Percentiles rank a stretch among this genome's conserved stretches.
Conservation (phyloP, 306 rosid genomes). For the Corylus americana region DNA sequence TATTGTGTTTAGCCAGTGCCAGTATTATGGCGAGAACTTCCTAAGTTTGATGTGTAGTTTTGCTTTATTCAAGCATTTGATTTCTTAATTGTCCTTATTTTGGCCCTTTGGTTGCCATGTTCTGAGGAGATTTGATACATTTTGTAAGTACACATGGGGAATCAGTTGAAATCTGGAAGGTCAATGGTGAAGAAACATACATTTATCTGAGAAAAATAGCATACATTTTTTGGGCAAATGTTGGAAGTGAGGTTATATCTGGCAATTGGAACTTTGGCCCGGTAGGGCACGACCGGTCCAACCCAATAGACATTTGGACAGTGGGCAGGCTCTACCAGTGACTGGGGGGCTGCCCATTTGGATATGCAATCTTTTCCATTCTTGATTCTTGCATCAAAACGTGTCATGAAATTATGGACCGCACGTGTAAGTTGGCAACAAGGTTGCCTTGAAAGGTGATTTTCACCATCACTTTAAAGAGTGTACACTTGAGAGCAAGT, state of each 20-base stretch:
- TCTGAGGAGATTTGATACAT: not conserved
- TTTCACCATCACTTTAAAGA: too few species aligned
- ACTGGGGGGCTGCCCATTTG: too few species aligned
- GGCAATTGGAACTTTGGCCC: not conserved
- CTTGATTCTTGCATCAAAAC: not conserved
- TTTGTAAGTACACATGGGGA: not conserved
- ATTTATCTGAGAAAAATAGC: too few species aligned
- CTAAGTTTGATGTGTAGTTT: not conserved
- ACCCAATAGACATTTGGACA: too few species aligned
- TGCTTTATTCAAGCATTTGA: slow-evolving; percentile 27
- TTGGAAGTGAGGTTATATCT: too few species aligned
- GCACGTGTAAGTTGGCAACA: not conserved
- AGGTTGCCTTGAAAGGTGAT: not conserved
- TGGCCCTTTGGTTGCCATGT: not conserved
- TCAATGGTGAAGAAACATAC: too few species aligned
- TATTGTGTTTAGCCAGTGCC: slow-evolving; percentile 18
- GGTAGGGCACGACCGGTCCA: not conserved
- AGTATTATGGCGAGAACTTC: slow-evolving; percentile 1
- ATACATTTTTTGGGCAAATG: too few species aligned
- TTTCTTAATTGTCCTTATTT: not conserved
- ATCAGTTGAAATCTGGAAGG: not conserved
- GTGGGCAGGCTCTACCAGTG: too few species aligned
- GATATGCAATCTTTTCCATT: too few species aligned
- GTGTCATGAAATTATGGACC: not conserved
- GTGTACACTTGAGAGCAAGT: too few species aligned